A percentile compares a stretch with the other conserved stretches of the same genome.
Evolutionary conservation across 768 basidiomycete species (phyloP).

Genomic region (Tylopilus cervinicoccineus): DNA sequence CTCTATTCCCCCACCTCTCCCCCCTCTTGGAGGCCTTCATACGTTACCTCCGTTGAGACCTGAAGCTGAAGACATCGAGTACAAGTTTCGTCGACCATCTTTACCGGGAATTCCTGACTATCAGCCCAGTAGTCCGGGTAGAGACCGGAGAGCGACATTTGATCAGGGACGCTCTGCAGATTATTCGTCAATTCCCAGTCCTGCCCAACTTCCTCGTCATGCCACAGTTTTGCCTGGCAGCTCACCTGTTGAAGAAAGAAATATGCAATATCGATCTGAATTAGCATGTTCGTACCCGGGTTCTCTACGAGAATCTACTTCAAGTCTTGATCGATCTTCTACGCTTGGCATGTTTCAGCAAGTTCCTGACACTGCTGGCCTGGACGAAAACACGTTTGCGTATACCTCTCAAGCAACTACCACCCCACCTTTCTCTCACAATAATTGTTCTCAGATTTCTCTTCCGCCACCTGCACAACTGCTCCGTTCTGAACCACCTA

Average conservation of each 20-base stretch:
- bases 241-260: slow-evolving; percentile 11
- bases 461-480: slow-evolving; percentile 33
- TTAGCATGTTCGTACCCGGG: slow-evolving; percentile 15
- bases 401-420: slow-evolving; percentile 9
- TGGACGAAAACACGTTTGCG: slow-evolving; percentile 3
- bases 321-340: slow-evolving; percentile 19
- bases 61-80: slow-evolving; percentile 25
- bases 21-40: slow-evolving; percentile 18
- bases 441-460: slow-evolving; percentile 21
- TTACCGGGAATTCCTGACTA: slow-evolving; percentile 16
- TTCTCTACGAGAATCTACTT: slow-evolving; percentile 17
- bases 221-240: not conserved
- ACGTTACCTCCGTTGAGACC: slow-evolving; percentile 28
- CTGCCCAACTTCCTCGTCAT: slow-evolving; percentile 4
- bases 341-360: slow-evolving; percentile 14
- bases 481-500: slow-evolving; percentile 24
- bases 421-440: slow-evolving; percentile 10
- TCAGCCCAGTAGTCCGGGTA: slow-evolving; percentile 4
- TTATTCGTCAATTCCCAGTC: slow-evolving; percentile 1
- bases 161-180: slow-evolving; percentile 16
- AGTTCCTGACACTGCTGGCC: not conserved
- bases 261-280: slow-evolving; percentile 11
- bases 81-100: slow-evolving; percentile 32
- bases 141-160: slow-evolving; percentile 13
- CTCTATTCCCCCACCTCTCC: slow-evolving; percentile 25